A percentile compares a stretch with the other conserved stretches of the same genome.
phyloP scores from a whole-genome alignment of 164 flowering plant species.

The Vitis riparia region DNA sequence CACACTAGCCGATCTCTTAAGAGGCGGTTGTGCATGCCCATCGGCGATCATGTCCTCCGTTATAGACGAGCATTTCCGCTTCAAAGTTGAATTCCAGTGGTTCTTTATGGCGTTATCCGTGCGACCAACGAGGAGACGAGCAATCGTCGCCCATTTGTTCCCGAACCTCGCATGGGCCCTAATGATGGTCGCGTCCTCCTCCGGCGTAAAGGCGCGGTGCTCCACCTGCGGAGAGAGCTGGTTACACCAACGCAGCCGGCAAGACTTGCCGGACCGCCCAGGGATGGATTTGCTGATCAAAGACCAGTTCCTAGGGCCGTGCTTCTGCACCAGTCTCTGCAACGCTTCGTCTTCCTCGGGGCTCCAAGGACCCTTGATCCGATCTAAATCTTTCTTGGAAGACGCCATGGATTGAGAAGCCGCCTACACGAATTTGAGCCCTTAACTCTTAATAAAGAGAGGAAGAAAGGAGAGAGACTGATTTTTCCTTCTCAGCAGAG shows the following conservation, averaged over 20 bases:
- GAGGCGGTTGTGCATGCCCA: constrained; percentile 24
- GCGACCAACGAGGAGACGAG: constrained; percentile 72
- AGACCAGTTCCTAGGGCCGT: constrained; percentile 92
- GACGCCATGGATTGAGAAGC: constrained; percentile 22
- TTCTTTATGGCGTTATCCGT: constrained; percentile 92
- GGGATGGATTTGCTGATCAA: constrained; percentile 79
- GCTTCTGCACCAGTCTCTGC: constrained; percentile 54
- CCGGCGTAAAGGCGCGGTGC: constrained; percentile 68
- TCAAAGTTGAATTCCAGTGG: constrained; percentile 88
- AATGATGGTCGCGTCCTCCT: constrained; percentile 73
- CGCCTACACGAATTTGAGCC: not conserved
- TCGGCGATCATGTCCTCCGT: constrained; percentile 29
- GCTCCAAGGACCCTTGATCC: constrained; percentile 97
- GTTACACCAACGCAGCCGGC: constrained; percentile 91
- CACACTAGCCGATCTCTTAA: constrained; percentile 56
- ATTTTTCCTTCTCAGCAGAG: no score
- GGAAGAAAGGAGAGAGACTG: not conserved
- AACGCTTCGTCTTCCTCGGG: constrained; percentile 82
- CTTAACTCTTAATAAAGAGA: not conserved
- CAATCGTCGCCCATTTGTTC: constrained; percentile 93
- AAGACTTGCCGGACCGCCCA: constrained; percentile 90
- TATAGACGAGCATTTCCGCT: constrained; percentile 62
- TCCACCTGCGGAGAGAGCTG: constrained; percentile 91
- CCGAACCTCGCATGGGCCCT: constrained; percentile 79
- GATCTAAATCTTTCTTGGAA: constrained; percentile 53